Base-by-base conservation (phyloP, 768 basidiomycete genomes). In the Suillus paluster region DNA sequence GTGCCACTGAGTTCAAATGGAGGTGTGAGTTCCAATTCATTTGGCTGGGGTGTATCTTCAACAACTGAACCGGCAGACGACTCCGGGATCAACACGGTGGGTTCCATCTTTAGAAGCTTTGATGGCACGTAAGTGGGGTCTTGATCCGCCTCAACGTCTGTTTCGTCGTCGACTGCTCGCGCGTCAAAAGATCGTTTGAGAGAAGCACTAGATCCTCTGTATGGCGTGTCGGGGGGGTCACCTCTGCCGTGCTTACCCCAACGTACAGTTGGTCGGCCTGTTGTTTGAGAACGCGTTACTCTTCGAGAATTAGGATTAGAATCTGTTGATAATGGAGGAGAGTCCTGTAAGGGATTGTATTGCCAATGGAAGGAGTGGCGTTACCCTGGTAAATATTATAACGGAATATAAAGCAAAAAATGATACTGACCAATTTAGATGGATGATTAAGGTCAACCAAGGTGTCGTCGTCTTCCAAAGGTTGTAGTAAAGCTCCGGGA, bases 121-220 rank as follows among this genome's bases (percentile, higher is more conserved):
- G 69, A 33, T 19, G 65, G 69, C 21, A 75, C 68, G 57, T 44
- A 39, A 8, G 30, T 0, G 6, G 64, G 9, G 52, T 69, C 65
- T 27, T 64, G 72, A 36, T 68, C 73, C n/a, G 59, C 36, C 9
- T 75, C 74, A 46, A 75, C 68, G 59, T 75, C 74, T 0, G 75
- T 76, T 23, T 76, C 75, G 59, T 76, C 67, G 11, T 77, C 74
- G 11, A 76, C 74, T 1, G 74, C 74, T 15, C 74, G 72, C 50
- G 75, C 75, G 63, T 75, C 74, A 63, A 76, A 73, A 1, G 67
- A 57, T 66, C 74, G 73, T 64, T 75, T 75, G 11, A 75, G 75
- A 65, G 68, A 59, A 60, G 68, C 52, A 45, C 56, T 33, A 33
- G 59, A 59, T 59, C 60, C 68, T 57, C 68, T 52, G 55, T 65